These are phyloP conservation scores for Zelopaecilomyces penicillatus DNA, from an alignment of 2,329 filamentous ascomycete species.

Conservation along the genomic window DNA sequence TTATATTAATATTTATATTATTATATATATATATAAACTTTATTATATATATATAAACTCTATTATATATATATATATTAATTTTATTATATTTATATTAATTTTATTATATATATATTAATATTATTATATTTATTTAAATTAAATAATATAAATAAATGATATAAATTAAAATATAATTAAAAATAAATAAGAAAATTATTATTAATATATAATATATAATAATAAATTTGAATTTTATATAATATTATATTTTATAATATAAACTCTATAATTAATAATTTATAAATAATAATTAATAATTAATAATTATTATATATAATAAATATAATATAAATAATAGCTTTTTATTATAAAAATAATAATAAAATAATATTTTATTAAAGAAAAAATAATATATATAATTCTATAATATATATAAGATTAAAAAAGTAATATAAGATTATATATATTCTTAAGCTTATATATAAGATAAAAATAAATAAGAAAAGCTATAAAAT, in stretches of 20 bases:
- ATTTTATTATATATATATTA: not conserved
- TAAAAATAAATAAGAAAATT: constrained; percentile 6
- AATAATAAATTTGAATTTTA: constrained; percentile 5
- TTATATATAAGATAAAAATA: not conserved
- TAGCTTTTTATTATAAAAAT: not conserved
- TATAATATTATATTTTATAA: not conserved
- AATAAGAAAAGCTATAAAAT: not conserved
- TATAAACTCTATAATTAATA: constrained; percentile 2
- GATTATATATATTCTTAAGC: not conserved
- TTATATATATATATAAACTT: not conserved
- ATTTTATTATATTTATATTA: not conserved
- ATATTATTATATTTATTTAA: not conserved
- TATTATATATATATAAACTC: not conserved
- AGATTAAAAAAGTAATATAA: too few species aligned
- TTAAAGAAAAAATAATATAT: not conserved
- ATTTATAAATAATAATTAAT: not conserved
- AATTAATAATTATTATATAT: not conserved
- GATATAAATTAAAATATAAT: constrained; percentile 8
- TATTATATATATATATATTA: not conserved
- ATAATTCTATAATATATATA: not conserved
- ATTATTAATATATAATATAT: constrained; percentile 4
- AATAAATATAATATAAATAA: not conserved
- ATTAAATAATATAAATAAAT: constrained; percentile 6
- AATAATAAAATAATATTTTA: not conserved
- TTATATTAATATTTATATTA: not conserved